These are phyloP conservation scores for Linum tenue DNA, from an alignment of 345 rosid species.

Conservation along the genomic window DNA sequence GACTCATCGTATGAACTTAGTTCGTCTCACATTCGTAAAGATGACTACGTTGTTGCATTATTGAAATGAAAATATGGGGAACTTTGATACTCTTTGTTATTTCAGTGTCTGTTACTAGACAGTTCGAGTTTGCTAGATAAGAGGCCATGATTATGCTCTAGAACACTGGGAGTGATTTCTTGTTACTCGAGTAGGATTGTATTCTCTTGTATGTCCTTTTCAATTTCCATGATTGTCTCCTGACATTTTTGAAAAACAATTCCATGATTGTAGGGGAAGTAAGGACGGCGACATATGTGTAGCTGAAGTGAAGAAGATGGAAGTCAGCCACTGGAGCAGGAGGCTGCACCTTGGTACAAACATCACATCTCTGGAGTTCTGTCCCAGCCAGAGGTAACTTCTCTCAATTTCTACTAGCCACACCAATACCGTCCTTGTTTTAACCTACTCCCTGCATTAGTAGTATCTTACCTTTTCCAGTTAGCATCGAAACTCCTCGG, in stretches of 20 bases:
- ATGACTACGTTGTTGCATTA: too few species aligned
- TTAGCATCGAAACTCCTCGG: too few species aligned
- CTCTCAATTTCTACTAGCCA: neutral
- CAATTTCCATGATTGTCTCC: too few species aligned
- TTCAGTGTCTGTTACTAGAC: too few species aligned
- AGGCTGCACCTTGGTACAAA: slow-evolving; percentile 75
- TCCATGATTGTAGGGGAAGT: slow-evolving; percentile 50
- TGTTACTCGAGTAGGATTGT: too few species aligned
- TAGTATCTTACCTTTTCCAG: neutral
- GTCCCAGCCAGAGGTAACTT: slow-evolving; percentile 69
- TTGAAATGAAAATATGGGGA: too few species aligned
- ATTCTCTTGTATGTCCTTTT: too few species aligned
- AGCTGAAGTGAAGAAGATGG: slow-evolving; percentile 89
- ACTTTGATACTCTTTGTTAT: too few species aligned
- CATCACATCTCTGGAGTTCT: slow-evolving; percentile 67
- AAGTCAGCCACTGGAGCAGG: slow-evolving; percentile 74
- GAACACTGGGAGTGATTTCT: too few species aligned
- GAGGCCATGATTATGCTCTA: too few species aligned
- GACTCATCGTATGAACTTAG: neutral
- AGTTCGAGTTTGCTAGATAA: too few species aligned
- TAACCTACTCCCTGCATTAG: neutral
- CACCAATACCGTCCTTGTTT: neutral
- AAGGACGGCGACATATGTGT: slow-evolving; percentile 82
- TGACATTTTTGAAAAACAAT: too few species aligned
- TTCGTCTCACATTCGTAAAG: neutral